phyloP scores from a whole-genome alignment of 176 grass and related monocot genomes.

The Oryza officinalis region DNA sequence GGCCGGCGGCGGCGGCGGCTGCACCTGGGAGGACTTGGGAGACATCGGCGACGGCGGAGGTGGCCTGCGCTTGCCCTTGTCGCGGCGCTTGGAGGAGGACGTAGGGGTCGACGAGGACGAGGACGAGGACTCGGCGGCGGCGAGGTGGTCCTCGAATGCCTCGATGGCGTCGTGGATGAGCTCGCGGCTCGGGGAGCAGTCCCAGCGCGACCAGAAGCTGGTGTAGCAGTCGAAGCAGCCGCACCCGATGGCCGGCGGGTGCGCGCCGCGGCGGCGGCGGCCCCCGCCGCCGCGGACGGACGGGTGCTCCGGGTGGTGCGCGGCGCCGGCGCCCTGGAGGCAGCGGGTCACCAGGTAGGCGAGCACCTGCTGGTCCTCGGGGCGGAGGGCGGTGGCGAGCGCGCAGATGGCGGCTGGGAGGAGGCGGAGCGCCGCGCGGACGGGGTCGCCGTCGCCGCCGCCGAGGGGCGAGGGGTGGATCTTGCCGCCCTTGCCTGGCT shows the following conservation, averaged over 20 bases:
- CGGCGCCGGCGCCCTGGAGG: not conserved
- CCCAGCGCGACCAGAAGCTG: constrained; percentile 65
- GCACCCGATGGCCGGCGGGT: constrained; percentile 45
- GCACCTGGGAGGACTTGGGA: not conserved
- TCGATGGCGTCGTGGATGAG: constrained; percentile 52
- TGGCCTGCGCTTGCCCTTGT: constrained; percentile 32
- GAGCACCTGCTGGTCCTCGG: constrained; percentile 59
- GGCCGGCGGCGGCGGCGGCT: not conserved
- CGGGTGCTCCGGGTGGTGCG: not conserved
- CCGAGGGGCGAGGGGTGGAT: constrained; percentile 43
- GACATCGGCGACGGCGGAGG: not conserved
- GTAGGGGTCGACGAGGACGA: not conserved
- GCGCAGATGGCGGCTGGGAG: constrained; percentile 53
- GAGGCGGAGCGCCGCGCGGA: constrained; percentile 41
- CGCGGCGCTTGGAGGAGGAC: constrained; percentile 39
- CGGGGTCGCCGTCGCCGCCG: not conserved
- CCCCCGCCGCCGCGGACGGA: too few species aligned
- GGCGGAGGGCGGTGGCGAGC: constrained; percentile 36
- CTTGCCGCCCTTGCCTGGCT: constrained; percentile 50
- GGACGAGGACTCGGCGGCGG: constrained; percentile 30
- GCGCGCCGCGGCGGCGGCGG: constrained; percentile 5
- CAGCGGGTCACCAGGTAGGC: constrained; percentile 56
- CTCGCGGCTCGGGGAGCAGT: constrained; percentile 52
- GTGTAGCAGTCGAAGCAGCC: constrained; percentile 65
- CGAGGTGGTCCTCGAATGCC: constrained; percentile 60